Percentiles rank a stretch among this genome's conserved stretches.
Evolutionary conservation across 2,329 filamentous ascomycete genomes (phyloP).

Genomic region (Zymoseptoria pseudotritici): DNA sequence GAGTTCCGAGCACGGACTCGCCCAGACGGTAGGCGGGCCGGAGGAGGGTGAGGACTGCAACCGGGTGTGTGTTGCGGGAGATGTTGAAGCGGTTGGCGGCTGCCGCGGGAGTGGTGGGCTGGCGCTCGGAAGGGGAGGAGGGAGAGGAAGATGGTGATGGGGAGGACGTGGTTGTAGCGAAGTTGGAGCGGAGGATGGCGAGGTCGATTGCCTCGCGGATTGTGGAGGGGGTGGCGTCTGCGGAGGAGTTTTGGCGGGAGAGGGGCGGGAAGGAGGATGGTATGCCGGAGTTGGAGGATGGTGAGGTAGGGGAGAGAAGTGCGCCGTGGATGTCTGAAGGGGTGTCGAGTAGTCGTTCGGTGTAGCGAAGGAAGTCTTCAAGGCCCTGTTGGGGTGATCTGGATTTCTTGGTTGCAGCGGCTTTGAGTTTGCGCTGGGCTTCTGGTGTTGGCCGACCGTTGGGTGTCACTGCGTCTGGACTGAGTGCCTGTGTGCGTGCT

Average conservation of each 20-base stretch:
- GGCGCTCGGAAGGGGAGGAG: neutral
- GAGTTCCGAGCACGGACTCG: constrained; percentile 72
- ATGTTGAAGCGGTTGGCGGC: constrained; percentile 95
- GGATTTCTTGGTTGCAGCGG: constrained; percentile 30
- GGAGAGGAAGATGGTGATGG: neutral
- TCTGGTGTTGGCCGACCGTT: constrained; percentile 12
- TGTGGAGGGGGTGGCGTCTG: constrained; percentile 44
- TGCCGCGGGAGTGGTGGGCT: constrained; percentile 34
- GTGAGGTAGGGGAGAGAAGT: constrained; percentile 65
- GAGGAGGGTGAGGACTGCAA: constrained; percentile 82
- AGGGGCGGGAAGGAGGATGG: constrained; percentile 48
- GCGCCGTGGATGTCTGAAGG: constrained; percentile 49
- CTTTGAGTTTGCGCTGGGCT: constrained; percentile 6
- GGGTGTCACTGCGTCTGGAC: constrained; percentile 8
- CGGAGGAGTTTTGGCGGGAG: constrained; percentile 29
- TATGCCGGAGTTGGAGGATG: constrained; percentile 35
- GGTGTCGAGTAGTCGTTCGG: constrained; percentile 63
- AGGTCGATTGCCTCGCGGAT: constrained; percentile 85
- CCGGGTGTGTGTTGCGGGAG: constrained; percentile 80
- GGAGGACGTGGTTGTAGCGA: constrained; percentile 46
- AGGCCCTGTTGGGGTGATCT: constrained; percentile 28
- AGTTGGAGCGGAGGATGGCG: constrained; percentile 73
- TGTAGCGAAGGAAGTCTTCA: constrained; percentile 67
- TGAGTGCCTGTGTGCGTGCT: constrained; percentile 49
- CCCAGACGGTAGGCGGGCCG: constrained; percentile 83